Conservation (phyloP, 208 protist species). For the Acanthamoeba lugdunensis region DNA sequence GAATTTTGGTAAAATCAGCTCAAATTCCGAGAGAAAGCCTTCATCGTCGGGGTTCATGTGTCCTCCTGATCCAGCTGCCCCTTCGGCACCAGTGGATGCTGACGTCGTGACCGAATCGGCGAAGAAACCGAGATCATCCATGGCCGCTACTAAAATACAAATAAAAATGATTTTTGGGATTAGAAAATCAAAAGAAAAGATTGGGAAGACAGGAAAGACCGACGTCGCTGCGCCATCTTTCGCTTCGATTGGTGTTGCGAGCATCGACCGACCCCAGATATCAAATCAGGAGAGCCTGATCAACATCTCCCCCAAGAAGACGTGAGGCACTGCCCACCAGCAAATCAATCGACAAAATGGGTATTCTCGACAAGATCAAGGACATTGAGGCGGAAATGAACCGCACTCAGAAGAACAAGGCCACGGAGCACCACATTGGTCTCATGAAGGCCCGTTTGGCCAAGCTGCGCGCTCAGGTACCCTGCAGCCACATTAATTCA, state of each 20-base stretch:
- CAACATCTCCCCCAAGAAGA: background rate
- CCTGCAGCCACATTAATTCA: slow-evolving; percentile 79
- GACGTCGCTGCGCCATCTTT: no score
- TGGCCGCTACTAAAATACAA: background rate
- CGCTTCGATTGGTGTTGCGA: no score
- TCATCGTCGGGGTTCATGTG: slow-evolving; percentile 19
- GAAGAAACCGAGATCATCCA: background rate
- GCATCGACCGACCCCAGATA: no score
- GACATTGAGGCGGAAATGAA: slow-evolving; percentile 97
- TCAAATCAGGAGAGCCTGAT: no score
- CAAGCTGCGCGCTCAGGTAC: slow-evolving; percentile 93
- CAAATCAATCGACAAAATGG: slow-evolving; percentile 87
- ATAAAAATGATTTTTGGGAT: no score
- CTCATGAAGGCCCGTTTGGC: slow-evolving; percentile 96
- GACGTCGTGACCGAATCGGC: background rate
- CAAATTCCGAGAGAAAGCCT: slow-evolving; percentile 27
- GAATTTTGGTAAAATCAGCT: slow-evolving; percentile 43
- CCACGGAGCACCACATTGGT: slow-evolving; percentile 96
- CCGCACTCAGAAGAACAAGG: slow-evolving; percentile 98
- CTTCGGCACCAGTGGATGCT: background rate
- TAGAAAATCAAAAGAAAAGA: background rate
- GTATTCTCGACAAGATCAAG: slow-evolving; percentile 95
- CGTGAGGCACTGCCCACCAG: background rate
- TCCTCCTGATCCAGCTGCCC: background rate
- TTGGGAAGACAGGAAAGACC: background rate